Evolutionary conservation across 495 filamentous ascomycete species (phyloP).

Genomic region (Podospora tetraspora): DNA sequence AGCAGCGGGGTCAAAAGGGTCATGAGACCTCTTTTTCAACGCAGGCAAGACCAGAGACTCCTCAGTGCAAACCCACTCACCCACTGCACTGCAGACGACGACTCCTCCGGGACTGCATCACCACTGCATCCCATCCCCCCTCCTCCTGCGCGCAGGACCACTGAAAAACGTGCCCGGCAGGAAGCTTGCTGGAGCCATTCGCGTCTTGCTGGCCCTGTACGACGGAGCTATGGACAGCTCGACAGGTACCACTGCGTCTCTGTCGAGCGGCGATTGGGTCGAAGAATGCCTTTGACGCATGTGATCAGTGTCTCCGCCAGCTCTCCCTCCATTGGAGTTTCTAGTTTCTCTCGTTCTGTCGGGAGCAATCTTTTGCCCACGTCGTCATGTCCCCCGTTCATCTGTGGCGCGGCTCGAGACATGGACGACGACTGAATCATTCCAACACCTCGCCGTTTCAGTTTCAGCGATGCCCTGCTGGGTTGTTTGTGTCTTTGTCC

Average conservation of each 20-base stretch:
- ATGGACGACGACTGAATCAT: not conserved
- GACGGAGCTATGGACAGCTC: not conserved
- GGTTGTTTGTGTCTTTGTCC: not conserved
- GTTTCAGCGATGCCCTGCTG: not conserved
- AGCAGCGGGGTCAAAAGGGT: constrained; percentile 25
- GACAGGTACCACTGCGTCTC: constrained; percentile 9
- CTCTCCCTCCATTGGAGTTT: constrained; percentile 1
- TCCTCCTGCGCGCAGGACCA: not conserved
- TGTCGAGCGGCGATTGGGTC: constrained; percentile 18
- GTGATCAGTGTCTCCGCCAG: constrained; percentile 13
- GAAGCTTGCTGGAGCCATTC: constrained; percentile 14
- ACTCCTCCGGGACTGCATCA: constrained; percentile 1
- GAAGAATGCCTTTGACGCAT: constrained; percentile 6
- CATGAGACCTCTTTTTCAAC: constrained; percentile 29
- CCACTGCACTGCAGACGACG: constrained; percentile 13
- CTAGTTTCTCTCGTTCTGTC: not conserved
- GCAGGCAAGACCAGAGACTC: constrained; percentile 16
- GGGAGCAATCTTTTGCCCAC: not conserved
- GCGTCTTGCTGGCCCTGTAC: not conserved
- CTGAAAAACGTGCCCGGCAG: constrained; percentile 10
- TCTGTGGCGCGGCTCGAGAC: not conserved
- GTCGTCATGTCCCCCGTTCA: not conserved
- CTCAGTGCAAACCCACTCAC: constrained; percentile 14
- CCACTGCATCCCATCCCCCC: not conserved
- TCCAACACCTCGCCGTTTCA: not conserved